phyloP scores from a whole-genome alignment of 1,284 basidiomycete genomes.

The Amylostereum areolatum region DNA sequence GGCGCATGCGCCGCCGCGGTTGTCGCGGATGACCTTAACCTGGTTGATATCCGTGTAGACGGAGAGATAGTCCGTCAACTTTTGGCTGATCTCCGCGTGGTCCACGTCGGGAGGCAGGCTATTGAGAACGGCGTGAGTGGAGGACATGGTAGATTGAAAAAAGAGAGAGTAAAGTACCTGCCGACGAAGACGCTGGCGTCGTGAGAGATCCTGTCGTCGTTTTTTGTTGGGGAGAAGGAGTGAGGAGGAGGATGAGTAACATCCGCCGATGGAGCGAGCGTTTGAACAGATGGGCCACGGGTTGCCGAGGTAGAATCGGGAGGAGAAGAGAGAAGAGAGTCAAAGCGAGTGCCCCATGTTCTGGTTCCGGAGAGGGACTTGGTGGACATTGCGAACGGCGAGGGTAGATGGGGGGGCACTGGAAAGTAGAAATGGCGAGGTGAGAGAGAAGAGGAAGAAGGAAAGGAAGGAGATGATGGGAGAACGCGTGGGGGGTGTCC shows the following conservation, averaged over 20 bases:
- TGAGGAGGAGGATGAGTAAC: too few species aligned
- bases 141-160: conserved; percentile 11
- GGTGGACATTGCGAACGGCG: neutral
- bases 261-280: too few species aligned
- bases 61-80: conserved; percentile 59
- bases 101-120: conserved; percentile 69
- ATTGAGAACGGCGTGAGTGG: conserved; percentile 4
- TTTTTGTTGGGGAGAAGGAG: conserved; percentile 15
- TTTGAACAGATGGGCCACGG: conserved; percentile 23
- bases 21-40: conserved; percentile 71
- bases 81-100: conserved; percentile 48
- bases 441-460: neutral
- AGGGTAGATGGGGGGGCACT: neutral
- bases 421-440: neutral
- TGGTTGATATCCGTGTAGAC: conserved; percentile 55
- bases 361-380: conserved; percentile 21
- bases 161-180: conserved; percentile 40
- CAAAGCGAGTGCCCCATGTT: conserved; percentile 69
- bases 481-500: too few species aligned
- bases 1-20: conserved; percentile 68
- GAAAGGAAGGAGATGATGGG: too few species aligned
- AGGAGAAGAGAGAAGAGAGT: conserved; percentile 28
- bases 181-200: conserved; percentile 78
- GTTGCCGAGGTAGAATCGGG: conserved; percentile 21
- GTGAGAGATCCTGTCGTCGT: conserved; percentile 50